Evolutionary conservation across 176 grass and related monocot genomes (phyloP).

Genomic region (Metroxylon sagu): DNA sequence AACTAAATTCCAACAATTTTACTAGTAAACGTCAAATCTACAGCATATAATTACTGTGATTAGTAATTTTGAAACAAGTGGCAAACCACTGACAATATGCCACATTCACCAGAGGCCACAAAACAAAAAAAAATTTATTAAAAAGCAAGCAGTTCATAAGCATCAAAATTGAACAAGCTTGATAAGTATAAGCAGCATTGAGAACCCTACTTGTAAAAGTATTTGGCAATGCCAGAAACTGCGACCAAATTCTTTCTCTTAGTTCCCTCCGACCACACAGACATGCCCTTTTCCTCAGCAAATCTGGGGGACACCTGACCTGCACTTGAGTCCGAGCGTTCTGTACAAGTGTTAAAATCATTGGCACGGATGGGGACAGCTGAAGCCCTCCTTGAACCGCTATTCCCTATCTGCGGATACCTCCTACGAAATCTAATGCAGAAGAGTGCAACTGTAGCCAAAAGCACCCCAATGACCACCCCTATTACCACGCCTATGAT

Average conservation of each 20-base stretch:
- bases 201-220: conserved; percentile 73
- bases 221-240: conserved; percentile 87
- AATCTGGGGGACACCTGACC: conserved; percentile 49
- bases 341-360: conserved; percentile 34
- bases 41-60: too few species aligned
- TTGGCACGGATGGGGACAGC: conserved; percentile 46
- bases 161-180: too few species aligned
- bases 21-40: too few species aligned
- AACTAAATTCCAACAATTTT: too few species aligned
- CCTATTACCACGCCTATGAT: conserved; percentile 62
- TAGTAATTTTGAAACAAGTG: too few species aligned
- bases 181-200: background rate
- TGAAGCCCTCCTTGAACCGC: conserved; percentile 67
- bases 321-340: conserved; percentile 54
- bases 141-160: background rate
- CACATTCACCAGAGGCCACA: too few species aligned
- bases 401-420: conserved; percentile 44
- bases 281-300: conserved; percentile 19
- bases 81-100: too few species aligned
- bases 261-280: conserved; percentile 49
- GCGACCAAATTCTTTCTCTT: conserved; percentile 52
- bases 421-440: conserved; percentile 58
- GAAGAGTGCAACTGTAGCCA: conserved; percentile 53
- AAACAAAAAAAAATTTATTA: too few species aligned
- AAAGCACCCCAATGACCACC: conserved; percentile 60